phyloP scores from a whole-genome alignment of 192 early-diverging fungal genomes.

The Phycomyces blakesleeanus region DNA sequence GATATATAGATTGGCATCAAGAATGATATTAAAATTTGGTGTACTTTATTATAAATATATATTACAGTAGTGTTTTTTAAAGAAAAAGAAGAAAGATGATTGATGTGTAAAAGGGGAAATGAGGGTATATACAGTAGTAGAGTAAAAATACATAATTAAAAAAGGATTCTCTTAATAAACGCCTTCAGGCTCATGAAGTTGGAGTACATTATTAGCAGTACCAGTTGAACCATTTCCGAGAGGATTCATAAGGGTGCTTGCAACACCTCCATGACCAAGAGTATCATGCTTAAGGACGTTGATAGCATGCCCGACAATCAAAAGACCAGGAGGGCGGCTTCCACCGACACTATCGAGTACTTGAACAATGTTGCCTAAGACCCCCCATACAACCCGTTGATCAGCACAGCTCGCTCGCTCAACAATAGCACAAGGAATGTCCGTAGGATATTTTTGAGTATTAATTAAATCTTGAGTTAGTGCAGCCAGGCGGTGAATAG shows the following conservation, averaged over 20 bases:
- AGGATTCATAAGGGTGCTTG: constrained; percentile 1
- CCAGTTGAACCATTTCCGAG: background rate
- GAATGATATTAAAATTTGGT: too few species aligned
- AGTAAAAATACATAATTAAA: too few species aligned
- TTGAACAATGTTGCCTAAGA: constrained; percentile 60
- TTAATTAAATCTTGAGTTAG: constrained; percentile 54
- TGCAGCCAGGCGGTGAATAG: constrained; percentile 62
- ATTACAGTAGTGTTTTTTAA: too few species aligned
- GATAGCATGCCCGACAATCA: constrained; percentile 67
- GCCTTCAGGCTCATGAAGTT: constrained; percentile 33
- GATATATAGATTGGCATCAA: too few species aligned
- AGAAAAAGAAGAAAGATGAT: too few species aligned
- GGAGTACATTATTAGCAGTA: constrained; percentile 10
- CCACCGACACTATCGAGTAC: constrained; percentile 61
- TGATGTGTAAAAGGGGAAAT: too few species aligned
- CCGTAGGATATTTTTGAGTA: constrained; percentile 57
- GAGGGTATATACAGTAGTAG: background rate
- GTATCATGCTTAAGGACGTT: constrained; percentile 28
- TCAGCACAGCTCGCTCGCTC: constrained; percentile 76
- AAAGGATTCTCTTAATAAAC: constrained; percentile 18
- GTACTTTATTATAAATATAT: too few species aligned
- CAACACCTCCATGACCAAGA: constrained; percentile 16
- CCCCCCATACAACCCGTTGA: constrained; percentile 70
- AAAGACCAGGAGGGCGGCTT: constrained; percentile 67
- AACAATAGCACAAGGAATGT: constrained; percentile 77